phyloP scores from a whole-genome alignment of 2,329 filamentous ascomycete species.

The Fusarium falciforme region DNA sequence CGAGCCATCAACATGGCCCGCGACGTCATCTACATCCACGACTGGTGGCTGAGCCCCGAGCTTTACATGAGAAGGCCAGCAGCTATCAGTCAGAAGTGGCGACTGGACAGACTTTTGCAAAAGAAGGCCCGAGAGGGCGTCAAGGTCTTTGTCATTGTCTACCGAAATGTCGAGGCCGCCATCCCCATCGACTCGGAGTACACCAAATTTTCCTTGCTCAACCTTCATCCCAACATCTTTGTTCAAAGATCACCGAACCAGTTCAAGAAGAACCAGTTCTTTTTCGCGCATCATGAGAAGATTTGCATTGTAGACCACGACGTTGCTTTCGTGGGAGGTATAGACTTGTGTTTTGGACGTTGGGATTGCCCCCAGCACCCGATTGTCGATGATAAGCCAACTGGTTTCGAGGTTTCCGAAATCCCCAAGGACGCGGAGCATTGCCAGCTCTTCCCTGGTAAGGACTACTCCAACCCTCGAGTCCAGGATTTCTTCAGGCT shows the following conservation, averaged over 20 bases:
- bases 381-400: constrained; percentile 91
- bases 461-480: constrained; percentile 97
- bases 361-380: constrained; percentile 97
- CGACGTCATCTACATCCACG: constrained; percentile 98
- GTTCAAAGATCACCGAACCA: constrained; percentile 97
- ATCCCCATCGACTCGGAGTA: constrained; percentile 98
- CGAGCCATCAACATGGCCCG: constrained; percentile 96
- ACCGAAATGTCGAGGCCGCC: constrained; percentile 96
- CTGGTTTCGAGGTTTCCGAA: constrained; percentile 86
- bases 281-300: constrained; percentile 99
- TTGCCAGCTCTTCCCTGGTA: constrained; percentile 95
- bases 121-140: constrained; percentile 94
- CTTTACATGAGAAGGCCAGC: constrained; percentile 94
- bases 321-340: constrained; percentile 92
- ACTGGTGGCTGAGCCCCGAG: constrained; percentile 98
- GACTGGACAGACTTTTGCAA: constrained; percentile 91
- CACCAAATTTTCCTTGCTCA: constrained; percentile 94
- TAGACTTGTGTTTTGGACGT: constrained; percentile 95
- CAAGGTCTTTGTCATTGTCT: constrained; percentile 97
- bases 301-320: constrained; percentile 97
- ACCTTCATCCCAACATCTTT: constrained; percentile 95
- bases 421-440: constrained; percentile 88
- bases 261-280: constrained; percentile 98
- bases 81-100: constrained; percentile 98
- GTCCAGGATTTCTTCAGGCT: constrained; percentile 95